Conservation (phyloP, 2,329 filamentous ascomycete species). For the Fusarium napiforme region DNA sequence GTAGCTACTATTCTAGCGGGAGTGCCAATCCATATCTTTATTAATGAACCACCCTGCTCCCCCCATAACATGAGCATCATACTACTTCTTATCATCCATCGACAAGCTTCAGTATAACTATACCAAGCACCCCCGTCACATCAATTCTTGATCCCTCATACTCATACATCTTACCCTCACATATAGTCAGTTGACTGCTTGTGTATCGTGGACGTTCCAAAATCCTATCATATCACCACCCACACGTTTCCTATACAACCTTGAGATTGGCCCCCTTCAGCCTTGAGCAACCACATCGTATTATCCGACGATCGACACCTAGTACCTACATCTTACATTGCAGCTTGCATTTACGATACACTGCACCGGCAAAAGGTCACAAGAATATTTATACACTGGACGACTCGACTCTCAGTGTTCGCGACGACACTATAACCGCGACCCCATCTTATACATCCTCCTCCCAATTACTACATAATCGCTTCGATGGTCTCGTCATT, state of each 20-base stretch:
- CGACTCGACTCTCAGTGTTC: slow-evolving; percentile 6
- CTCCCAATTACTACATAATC: slow-evolving; percentile 22
- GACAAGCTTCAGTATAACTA: slow-evolving; percentile 27
- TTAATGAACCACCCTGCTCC: slow-evolving; percentile 38
- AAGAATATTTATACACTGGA: slow-evolving; percentile 8
- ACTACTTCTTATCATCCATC: slow-evolving; percentile 19
- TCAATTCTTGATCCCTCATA: neutral
- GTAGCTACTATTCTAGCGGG: slow-evolving; percentile 6
- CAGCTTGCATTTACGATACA: slow-evolving; percentile 22
- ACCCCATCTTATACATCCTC: neutral
- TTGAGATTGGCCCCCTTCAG: slow-evolving; percentile 36
- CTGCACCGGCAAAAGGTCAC: slow-evolving; percentile 8
- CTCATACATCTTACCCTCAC: neutral
- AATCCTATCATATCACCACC: slow-evolving; percentile 34
- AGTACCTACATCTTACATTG: slow-evolving; percentile 32
- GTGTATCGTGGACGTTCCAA: slow-evolving; percentile 23
- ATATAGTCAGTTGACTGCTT: slow-evolving; percentile 5
- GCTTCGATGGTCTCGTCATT: slow-evolving; percentile 51
- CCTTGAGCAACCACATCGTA: slow-evolving; percentile 27
- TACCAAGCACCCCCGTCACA: slow-evolving; percentile 15
- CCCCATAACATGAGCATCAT: slow-evolving; percentile 29
- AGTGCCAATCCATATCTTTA: slow-evolving; percentile 28
- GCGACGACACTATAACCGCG: slow-evolving; percentile 22
- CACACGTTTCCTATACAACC: slow-evolving; percentile 36
- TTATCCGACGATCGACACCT: slow-evolving; percentile 23